Conservation (phyloP, 225 moss, liverwort and hornwort species). For the Ulota crispa region DNA sequence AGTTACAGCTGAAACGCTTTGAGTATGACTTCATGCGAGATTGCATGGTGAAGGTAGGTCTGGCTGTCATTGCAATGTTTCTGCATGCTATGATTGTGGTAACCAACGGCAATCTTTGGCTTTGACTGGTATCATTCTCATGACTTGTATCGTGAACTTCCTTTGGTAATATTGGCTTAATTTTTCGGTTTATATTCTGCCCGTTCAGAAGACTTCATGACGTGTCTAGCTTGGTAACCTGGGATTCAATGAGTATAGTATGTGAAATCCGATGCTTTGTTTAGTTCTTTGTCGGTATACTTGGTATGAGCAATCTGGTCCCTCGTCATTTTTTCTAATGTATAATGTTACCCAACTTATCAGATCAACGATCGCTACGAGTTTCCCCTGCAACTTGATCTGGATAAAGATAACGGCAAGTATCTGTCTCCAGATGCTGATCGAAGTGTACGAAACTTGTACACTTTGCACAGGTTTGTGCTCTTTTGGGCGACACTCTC, state of each 20-base stretch:
- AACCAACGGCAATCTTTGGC: neutral
- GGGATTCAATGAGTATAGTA: neutral
- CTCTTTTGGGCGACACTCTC: neutral
- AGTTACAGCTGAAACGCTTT: conserved; percentile 97
- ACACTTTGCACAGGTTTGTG: conserved; percentile 83
- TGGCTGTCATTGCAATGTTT: neutral
- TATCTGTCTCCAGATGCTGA: conserved; percentile 96
- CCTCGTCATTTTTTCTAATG: neutral
- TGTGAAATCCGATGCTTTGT: conserved; percentile 1
- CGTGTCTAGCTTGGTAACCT: neutral
- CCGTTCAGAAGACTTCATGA: neutral
- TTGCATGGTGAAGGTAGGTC: conserved; percentile 88
- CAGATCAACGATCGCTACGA: conserved; percentile 99
- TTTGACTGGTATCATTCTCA: neutral
- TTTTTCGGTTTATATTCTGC: neutral
- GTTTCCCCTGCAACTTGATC: conserved; percentile 92
- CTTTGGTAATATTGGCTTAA: neutral
- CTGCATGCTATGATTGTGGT: neutral
- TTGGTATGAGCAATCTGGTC: neutral
- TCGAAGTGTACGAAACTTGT: conserved; percentile 90
- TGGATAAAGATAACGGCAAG: conserved; percentile 91
- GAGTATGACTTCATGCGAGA: conserved; percentile 93
- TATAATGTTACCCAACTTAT: conserved; percentile 12
- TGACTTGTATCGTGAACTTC: neutral
- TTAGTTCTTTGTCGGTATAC: neutral